These are phyloP conservation scores for Nepenthes gracilis DNA, from an alignment of 148 eudicot genomes.

Conservation along the genomic window DNA sequence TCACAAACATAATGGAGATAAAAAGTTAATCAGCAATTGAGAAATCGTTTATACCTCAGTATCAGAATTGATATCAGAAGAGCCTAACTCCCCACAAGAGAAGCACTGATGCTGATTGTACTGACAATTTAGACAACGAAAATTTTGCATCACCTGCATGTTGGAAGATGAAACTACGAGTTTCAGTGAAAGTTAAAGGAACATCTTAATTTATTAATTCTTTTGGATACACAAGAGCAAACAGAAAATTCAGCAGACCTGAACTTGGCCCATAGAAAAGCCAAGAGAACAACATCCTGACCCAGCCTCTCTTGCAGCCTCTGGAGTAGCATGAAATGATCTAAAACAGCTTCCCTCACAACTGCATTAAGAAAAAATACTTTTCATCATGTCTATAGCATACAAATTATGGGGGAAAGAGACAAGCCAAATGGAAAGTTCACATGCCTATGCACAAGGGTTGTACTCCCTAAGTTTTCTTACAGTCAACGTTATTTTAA, in stretches of 20 bases:
- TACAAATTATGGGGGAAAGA: too few species aligned
- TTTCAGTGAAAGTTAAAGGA: too few species aligned
- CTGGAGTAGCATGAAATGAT: conserved; percentile 63
- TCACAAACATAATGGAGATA: too few species aligned
- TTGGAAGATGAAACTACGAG: background rate
- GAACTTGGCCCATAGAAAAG: conserved; percentile 34
- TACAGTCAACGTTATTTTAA: too few species aligned
- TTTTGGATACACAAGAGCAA: background rate
- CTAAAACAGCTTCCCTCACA: conserved; percentile 80
- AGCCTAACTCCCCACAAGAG: conserved; percentile 61
- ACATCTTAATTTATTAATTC: too few species aligned
- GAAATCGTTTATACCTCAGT: conserved; percentile 33
- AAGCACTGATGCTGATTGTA: conserved; percentile 71
- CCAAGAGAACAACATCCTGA: conserved; percentile 56
- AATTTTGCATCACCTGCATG: conserved; percentile 52
- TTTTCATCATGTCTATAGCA: too few species aligned
- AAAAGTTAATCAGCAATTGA: too few species aligned
- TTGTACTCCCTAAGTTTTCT: too few species aligned
- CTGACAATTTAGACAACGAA: conserved; percentile 63
- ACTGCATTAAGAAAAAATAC: conserved; percentile 12
- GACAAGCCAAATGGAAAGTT: too few species aligned
- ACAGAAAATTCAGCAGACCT: conserved; percentile 22
- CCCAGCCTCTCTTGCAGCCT: conserved; percentile 45
- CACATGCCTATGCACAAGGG: too few species aligned
- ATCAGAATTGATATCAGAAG: conserved; percentile 38